Evolutionary conservation across 345 rosid genomes (phyloP).

Genomic region (Salix dunnii): DNA sequence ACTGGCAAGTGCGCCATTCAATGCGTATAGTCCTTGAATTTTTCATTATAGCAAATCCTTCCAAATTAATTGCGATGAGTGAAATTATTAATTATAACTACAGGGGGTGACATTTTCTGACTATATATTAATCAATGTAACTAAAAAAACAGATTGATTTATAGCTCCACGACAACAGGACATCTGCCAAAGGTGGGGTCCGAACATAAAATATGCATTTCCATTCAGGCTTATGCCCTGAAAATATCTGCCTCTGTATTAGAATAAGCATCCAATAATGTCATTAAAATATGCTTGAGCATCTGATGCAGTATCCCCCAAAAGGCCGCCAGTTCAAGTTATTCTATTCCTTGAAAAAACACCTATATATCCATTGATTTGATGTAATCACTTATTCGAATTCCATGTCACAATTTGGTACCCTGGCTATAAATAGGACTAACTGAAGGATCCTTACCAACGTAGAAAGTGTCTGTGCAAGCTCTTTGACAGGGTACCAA

Average conservation of each 20-base stretch:
- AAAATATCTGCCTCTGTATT: not conserved
- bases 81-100: not conserved
- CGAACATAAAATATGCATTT: not conserved
- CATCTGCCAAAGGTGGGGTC: no score
- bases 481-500: not conserved
- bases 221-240: not conserved
- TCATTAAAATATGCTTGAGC: conserved; percentile 22
- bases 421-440: not conserved
- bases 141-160: not conserved
- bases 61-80: not conserved
- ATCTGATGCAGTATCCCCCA: conserved; percentile 30
- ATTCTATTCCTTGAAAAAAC: conserved; percentile 28
- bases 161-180: not conserved
- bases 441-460: not conserved
- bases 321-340: conserved; percentile 9
- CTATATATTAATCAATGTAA: not conserved
- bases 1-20: not conserved
- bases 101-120: not conserved
- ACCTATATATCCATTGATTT: not conserved
- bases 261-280: conserved; percentile 35
- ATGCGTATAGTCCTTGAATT: not conserved
- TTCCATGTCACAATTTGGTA: not conserved
- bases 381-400: conserved; percentile 19
- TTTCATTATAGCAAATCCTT: not conserved
- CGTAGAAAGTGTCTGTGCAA: conserved; percentile 5